phyloP scores from a whole-genome alignment of 2,329 filamentous ascomycete genomes.

The Bretziella fagacearum region DNA sequence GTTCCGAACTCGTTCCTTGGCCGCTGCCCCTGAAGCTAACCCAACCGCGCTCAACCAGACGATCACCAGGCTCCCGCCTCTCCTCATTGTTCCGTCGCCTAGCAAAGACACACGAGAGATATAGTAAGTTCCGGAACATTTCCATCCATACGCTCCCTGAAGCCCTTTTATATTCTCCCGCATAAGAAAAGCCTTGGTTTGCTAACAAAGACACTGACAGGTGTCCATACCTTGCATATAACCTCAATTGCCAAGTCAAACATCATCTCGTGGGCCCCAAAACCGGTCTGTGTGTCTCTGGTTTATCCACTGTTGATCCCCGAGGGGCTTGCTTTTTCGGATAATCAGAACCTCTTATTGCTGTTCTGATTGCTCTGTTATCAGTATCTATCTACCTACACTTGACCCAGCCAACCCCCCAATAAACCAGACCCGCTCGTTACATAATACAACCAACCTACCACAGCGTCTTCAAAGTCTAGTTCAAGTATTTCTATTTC shows the following conservation, averaged over 20 bases:
- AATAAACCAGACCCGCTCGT: no score
- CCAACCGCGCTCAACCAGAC: not conserved
- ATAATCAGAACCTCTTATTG: no score
- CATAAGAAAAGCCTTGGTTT: no score
- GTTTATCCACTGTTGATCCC: not conserved
- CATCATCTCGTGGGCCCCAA: not conserved
- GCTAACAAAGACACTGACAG: not conserved
- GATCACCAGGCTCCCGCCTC: not conserved
- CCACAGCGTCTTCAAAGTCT: no score
- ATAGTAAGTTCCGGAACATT: not conserved
- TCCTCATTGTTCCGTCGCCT: not conserved
- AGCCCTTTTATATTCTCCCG: no score
- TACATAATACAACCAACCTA: no score
- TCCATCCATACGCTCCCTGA: not conserved
- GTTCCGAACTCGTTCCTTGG: not conserved
- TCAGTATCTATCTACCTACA: not conserved
- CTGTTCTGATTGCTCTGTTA: not conserved
- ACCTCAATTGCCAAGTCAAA: not conserved
- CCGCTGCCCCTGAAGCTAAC: not conserved
- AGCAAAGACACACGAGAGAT: no score
- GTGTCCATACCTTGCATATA: not conserved
- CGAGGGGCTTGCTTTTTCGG: no score
- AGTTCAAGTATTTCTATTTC: not conserved
- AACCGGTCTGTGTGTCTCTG: slow-evolving; percentile 1
- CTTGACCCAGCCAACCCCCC: no score